Evolutionary conservation across 331 rosid species (phyloP).

Genomic region (Pyracantha coccinea): DNA sequence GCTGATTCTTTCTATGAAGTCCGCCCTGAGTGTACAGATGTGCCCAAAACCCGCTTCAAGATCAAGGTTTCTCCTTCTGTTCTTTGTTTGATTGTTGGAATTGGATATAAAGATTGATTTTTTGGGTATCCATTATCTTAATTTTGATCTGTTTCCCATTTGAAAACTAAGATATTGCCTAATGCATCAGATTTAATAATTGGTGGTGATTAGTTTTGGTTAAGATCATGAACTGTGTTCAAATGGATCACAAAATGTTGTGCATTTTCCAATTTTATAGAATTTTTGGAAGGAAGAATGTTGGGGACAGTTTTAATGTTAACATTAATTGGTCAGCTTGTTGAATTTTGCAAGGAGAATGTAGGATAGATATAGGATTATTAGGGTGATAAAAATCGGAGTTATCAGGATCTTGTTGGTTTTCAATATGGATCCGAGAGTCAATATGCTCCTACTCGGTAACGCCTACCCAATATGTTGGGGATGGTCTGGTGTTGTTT

Average conservation of each 20-base stretch:
- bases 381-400: neutral
- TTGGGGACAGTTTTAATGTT: neutral
- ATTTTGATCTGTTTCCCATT: neutral
- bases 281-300: neutral
- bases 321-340: neutral
- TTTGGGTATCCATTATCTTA: constrained; percentile 13
- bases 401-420: neutral
- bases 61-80: constrained; percentile 47
- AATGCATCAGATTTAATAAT: constrained; percentile 6
- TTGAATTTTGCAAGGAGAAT: neutral
- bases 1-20: constrained; percentile 93
- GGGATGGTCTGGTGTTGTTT: neutral
- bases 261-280: neutral
- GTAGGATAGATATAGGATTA: neutral
- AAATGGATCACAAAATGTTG: constrained; percentile 11
- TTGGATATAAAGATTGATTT: neutral
- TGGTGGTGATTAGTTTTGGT: neutral
- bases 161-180: neutral
- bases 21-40: constrained; percentile 85
- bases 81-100: neutral
- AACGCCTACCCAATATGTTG: neutral
- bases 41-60: constrained; percentile 73
- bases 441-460: neutral
- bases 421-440: neutral
- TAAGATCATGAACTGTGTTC: neutral